Base-by-base conservation (phyloP, 768 basidiomycete species). In the Mycena crocata region DNA sequence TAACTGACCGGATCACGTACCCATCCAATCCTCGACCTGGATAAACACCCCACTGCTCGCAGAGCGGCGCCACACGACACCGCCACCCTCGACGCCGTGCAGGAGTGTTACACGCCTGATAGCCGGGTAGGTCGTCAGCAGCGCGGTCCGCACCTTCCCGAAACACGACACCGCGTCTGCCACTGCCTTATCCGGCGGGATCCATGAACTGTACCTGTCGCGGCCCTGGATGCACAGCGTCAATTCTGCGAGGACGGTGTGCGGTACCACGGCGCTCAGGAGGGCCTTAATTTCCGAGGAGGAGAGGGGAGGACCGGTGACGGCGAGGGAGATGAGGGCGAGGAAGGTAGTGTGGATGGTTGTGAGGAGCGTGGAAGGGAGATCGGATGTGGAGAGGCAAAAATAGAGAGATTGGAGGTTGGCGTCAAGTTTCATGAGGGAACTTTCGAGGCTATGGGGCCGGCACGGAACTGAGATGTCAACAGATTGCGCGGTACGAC, bases 211-310 rank as follows among this genome's bases (percentile, higher is more conserved):
- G 52, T 34, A 63, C 44, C 39, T 45, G 44, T 63, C 62, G 7
- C 52, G 62, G 19, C 62, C 62, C 44, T 63, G 52, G 3, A 56
- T 26, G n/a, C 62, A 54, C 21, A 63, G 42, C 3, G 62, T 63
- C 1, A 63, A 31, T 5, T 63, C 52, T 17, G 3, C 24, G 23
- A 63, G 52, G 9, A 4, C 32, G n/a, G 5, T 14, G 44, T 62
- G 61, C 24, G 50, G 30, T 3, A 37, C 40, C 10, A 62, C 8
- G 24, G 37, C 8, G 21, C 32, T 46, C 15, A 63, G 62, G 5
- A 63, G 30, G n/a, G 40, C 32, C 14, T 56, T 55, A n/a, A 63
- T 48, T 3, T 55, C 62, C 17, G 28, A 13, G 15, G 52, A 46
- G 42, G 62, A 56, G 23, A 63, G 42, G 5, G 52, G 52, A 24